phyloP scores from a whole-genome alignment of 2,329 filamentous ascomycete genomes.

The Neonectria neomacrospora region DNA sequence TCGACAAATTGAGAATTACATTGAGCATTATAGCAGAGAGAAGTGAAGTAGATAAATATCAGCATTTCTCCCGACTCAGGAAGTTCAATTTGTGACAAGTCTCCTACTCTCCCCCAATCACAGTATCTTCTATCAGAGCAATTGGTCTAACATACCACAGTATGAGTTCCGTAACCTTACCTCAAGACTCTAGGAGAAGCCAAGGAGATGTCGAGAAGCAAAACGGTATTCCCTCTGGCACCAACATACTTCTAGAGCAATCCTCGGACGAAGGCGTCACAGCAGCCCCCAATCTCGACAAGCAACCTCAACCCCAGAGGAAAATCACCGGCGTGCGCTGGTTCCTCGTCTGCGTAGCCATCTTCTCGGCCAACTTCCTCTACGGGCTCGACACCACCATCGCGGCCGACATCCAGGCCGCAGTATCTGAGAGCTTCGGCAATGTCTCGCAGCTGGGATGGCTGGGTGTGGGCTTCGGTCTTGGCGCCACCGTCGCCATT shows the following conservation, averaged over 20 bases:
- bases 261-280: slow-evolving; percentile 1
- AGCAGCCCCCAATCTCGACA: slow-evolving; percentile 4
- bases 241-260: background rate
- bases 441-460: slow-evolving; percentile 36
- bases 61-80: background rate
- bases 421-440: slow-evolving; percentile 32
- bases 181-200: background rate
- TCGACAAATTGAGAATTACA: background rate
- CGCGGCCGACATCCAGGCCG: slow-evolving; percentile 31
- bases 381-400: slow-evolving; percentile 39
- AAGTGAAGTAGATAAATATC: slow-evolving; percentile 16
- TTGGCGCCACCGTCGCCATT: slow-evolving; percentile 34
- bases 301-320: slow-evolving; percentile 16
- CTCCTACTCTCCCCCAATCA: background rate
- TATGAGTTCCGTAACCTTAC: slow-evolving; percentile 8
- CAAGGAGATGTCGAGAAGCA: slow-evolving; percentile 21
- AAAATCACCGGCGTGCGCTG: slow-evolving; percentile 33
- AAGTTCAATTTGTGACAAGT: background rate
- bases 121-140: background rate
- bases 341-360: slow-evolving; percentile 34
- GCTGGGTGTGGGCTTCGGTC: slow-evolving; percentile 33
- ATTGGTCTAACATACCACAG: background rate
- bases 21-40: too few species aligned
- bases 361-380: slow-evolving; percentile 37
- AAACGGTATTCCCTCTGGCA: background rate